Evolutionary conservation across 306 rosid species (phyloP).

Genomic region (Dalbergia oliveri): DNA sequence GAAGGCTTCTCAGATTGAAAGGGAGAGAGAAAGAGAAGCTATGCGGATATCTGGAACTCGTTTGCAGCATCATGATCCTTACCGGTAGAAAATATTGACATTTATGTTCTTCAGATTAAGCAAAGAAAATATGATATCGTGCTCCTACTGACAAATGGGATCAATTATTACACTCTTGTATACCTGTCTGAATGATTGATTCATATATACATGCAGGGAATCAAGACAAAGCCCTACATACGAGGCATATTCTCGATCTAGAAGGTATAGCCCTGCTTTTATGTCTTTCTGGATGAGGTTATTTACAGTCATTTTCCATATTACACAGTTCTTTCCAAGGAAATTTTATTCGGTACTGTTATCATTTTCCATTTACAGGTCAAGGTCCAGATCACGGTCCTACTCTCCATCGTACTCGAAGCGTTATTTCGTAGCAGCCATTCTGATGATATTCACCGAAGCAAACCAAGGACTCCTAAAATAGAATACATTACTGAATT

Average conservation of each 20-base stretch:
- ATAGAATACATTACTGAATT: conserved; percentile 96
- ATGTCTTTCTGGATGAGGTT: conserved; percentile 26
- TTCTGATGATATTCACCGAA: conserved; percentile 78
- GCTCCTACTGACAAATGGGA: conserved; percentile 37
- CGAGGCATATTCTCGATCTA: conserved; percentile 94
- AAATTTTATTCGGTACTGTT: conserved; percentile 1
- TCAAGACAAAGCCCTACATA: conserved; percentile 93
- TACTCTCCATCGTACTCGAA: conserved; percentile 83
- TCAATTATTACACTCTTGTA: conserved; percentile 2
- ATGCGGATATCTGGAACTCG: conserved; percentile 74
- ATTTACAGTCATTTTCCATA: conserved; percentile 25
- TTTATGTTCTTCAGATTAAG: conserved; percentile 33
- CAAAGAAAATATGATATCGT: conserved; percentile 34
- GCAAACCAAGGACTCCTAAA: conserved; percentile 81
- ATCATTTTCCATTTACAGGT: conserved; percentile 54
- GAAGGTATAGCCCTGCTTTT: conserved; percentile 61
- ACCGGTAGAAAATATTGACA: conserved; percentile 68
- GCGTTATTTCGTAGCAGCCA: conserved; percentile 69
- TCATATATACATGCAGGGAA: conserved; percentile 68
- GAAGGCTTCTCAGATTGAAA: conserved; percentile 95
- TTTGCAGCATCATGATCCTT: conserved; percentile 92
- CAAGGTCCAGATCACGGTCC: conserved; percentile 82
- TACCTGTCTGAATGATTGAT: conserved; percentile 32
- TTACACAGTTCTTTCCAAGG: neutral
- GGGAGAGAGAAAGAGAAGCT: conserved; percentile 96